A percentile compares a stretch with the other conserved stretches of the same genome.
Conservation (phyloP, 164 flowering plant species). For the Berberis thunbergii region DNA sequence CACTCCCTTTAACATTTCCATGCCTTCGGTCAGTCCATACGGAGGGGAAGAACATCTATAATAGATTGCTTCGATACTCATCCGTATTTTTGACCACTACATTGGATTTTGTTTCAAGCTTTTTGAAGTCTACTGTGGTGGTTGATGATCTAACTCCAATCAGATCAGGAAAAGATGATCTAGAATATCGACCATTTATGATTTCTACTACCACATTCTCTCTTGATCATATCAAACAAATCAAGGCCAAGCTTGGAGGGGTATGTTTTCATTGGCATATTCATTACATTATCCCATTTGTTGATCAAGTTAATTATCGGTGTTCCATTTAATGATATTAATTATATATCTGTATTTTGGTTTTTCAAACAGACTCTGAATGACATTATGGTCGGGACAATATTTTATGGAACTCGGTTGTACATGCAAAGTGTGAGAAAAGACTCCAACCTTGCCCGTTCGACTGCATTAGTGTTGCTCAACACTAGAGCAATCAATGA, state of each 20-base stretch:
- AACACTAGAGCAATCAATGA: conserved; percentile 37
- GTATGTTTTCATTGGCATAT: conserved; percentile 19
- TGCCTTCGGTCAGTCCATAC: conserved; percentile 3
- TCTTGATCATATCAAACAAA: conserved; percentile 37
- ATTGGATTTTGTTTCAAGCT: conserved; percentile 32
- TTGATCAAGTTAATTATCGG: too few species aligned
- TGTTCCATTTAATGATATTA: too few species aligned
- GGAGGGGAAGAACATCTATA: not conserved
- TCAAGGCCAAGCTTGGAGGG: conserved; percentile 41
- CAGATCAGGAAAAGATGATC: conserved; percentile 28
- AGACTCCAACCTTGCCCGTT: conserved; percentile 9
- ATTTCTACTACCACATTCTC: conserved; percentile 32
- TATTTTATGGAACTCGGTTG: conserved; percentile 40
- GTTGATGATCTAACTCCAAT: conserved; percentile 42
- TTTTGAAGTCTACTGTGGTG: conserved; percentile 30
- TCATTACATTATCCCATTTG: not conserved
- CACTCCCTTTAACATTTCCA: conserved; percentile 48
- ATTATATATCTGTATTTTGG: not conserved
- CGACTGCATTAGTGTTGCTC: conserved; percentile 47
- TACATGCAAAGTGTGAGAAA: conserved; percentile 33
- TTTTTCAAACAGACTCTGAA: conserved; percentile 37
- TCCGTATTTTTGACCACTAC: conserved; percentile 14
- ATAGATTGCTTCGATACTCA: conserved; percentile 9
- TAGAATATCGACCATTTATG: conserved; percentile 28
- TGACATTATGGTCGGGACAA: conserved; percentile 43